Conservation (phyloP, 306 rosid species). For the Cucumis cinereus region DNA sequence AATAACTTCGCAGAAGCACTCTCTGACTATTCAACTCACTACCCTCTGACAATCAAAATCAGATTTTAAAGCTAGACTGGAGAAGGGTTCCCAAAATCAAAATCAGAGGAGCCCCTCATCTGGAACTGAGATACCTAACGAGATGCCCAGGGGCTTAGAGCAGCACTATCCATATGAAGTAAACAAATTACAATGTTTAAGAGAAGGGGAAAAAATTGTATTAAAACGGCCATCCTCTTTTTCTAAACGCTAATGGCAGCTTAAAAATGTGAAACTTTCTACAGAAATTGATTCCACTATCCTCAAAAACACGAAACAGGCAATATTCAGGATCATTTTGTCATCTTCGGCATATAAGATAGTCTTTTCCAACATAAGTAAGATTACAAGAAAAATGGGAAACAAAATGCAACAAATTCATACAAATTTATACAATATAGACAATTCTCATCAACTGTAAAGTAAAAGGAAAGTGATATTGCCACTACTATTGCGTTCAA, state of each 20-base stretch:
- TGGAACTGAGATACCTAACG: neutral
- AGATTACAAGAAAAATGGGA: neutral
- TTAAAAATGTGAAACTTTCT: neutral
- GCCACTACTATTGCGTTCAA: neutral
- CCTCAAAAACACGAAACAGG: neutral
- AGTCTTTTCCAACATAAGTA: neutral
- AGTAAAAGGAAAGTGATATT: neutral
- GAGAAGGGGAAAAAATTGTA: neutral
- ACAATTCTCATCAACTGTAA: neutral
- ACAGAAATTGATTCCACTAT: neutral
- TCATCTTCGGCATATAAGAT: neutral
- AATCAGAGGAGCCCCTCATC: neutral
- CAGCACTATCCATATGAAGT: neutral
- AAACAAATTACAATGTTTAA: neutral
- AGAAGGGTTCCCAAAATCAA: neutral
- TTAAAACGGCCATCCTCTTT: neutral
- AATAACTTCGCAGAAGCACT: neutral
- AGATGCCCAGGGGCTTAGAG: neutral
- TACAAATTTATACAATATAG: neutral
- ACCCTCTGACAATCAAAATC: neutral
- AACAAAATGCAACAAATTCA: neutral
- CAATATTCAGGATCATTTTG: neutral
- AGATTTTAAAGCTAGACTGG: neutral
- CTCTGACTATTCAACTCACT: neutral
- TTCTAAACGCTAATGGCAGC: neutral